A percentile compares a stretch with the other conserved stretches of the same genome.
phyloP scores from a whole-genome alignment of 2,329 filamentous ascomycete genomes.

The Trichophyton schoenleinii region DNA sequence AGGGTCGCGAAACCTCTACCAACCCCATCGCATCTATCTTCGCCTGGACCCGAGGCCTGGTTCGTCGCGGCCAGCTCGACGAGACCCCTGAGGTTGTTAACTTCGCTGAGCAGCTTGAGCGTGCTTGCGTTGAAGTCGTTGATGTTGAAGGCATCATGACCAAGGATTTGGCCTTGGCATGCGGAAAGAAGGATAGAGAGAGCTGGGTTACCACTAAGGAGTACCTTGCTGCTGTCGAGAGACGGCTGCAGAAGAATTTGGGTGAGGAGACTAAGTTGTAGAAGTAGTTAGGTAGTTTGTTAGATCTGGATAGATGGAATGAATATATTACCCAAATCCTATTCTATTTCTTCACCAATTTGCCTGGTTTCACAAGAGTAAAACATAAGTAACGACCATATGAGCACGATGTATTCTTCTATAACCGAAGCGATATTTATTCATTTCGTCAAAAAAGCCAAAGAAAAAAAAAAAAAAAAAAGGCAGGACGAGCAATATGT shows the following conservation, averaged over 20 bases:
- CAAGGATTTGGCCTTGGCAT: constrained; percentile 93
- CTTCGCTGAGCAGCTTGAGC: constrained; percentile 84
- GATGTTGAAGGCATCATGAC: constrained; percentile 95
- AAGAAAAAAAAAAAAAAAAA: neutral
- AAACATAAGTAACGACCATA: neutral
- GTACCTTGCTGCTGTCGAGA: constrained; percentile 88
- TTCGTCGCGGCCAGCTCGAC: constrained; percentile 88
- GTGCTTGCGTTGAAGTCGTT: constrained; percentile 88
- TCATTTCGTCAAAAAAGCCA: neutral
- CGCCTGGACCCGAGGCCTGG: constrained; percentile 89
- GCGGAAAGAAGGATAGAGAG: constrained; percentile 70
- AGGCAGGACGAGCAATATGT: neutral
- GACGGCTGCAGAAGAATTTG: constrained; percentile 66
- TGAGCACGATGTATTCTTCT: neutral
- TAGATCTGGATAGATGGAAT: neutral
- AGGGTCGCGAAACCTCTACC: constrained; percentile 90
- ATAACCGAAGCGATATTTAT: neutral
- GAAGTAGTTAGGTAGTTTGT: neutral
- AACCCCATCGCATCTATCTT: constrained; percentile 99
- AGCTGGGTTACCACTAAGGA: constrained; percentile 86
- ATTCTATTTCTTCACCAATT: neutral
- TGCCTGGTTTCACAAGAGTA: neutral
- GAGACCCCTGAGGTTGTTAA: constrained; percentile 79
- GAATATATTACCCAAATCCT: neutral
- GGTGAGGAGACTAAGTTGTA: constrained; percentile 11